Evolutionary conservation across 208 protist genomes (phyloP), one percentile per base, ranked within the genome.

Genomic region (Leishmania arabica): DNA sequence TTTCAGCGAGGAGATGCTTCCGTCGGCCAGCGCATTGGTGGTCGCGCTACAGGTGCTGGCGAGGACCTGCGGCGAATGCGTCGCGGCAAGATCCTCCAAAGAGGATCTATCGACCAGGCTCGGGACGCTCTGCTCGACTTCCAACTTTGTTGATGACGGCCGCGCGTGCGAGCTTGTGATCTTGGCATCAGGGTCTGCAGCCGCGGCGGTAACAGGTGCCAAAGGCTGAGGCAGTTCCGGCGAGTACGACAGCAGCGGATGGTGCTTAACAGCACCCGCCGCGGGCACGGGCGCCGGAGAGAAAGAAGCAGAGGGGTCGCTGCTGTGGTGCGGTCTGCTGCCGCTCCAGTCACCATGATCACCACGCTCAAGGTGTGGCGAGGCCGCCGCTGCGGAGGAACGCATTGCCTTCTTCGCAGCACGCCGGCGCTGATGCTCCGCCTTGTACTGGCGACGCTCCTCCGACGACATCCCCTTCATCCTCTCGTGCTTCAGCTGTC

Each of bases 331-430:
- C 45, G 56, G 64, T 19, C 24, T 64, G 51, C 45, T 68, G 47
- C 42, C 9, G 58, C 45, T 47, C 64, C 21, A 19, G 40, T 60
- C 27, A 34, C 2, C 47, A 17, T 45, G 15, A 34, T 72, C 49
- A 27, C 34, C 31, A n/a, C n/a, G 64, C 51, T 56, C 75, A 37
- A 31, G 5, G 56, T 53, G 54, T 54, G 75, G 21, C 5, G 53
- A 54, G 47, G 1, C 13, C n/a, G 77, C 45, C 27, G 77, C 62
- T 56, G 27, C 49, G 15, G 27, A 54, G 7, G 13, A 24, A 37
- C 78, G 79, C 75, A 73, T 68, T 76, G 78, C 78, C 60, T 73
- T 80, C 68, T 83, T 86, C n/a, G 77, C 78, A 27, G 82, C 82
- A 21, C 82, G 82, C 15, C 82, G 71, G 19, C 77, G 78, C 54